phyloP scores from a whole-genome alignment of 495 filamentous ascomycete species.

The Baudoinia panamericana region DNA sequence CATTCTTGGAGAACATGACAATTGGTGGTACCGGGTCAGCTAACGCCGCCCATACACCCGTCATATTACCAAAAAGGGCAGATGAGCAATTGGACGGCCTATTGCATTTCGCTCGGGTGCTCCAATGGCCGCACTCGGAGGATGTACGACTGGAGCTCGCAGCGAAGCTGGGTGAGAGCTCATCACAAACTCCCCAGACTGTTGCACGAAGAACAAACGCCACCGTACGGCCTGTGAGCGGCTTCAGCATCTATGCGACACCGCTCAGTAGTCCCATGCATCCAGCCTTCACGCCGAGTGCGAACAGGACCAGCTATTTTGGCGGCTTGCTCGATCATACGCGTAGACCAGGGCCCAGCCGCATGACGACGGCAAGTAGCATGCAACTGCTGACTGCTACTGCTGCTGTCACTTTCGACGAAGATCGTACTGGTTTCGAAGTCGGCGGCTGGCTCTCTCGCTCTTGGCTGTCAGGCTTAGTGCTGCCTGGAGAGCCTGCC shows the following conservation, averaged over 20 bases:
- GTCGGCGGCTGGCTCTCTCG: constrained; percentile 66
- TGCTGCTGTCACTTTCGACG: background rate
- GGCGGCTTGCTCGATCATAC: too few relatives aligned
- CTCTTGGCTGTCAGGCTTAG: constrained; percentile 63
- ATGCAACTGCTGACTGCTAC: constrained; percentile 9
- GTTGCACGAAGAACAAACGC: too few relatives aligned
- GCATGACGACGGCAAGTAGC: constrained; percentile 14
- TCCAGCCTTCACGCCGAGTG: constrained; percentile 5
- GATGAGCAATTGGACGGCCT: constrained; percentile 39
- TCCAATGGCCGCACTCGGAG: constrained; percentile 38
- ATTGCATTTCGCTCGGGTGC: constrained; percentile 36
- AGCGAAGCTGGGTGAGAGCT: constrained; percentile 36
- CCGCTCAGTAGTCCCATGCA: constrained; percentile 23
- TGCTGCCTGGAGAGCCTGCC: constrained; percentile 62
- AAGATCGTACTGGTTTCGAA: constrained; percentile 25
- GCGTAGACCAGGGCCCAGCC: constrained; percentile 13
- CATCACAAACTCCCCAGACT: too few relatives aligned
- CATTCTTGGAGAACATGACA: constrained; percentile 61
- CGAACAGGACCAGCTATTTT: constrained; percentile 23
- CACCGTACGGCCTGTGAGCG: constrained; percentile 18
- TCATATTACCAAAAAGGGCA: constrained; percentile 19
- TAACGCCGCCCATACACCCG: background rate
- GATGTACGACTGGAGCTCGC: constrained; percentile 34
- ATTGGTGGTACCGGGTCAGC: too few relatives aligned
- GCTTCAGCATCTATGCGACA: constrained; percentile 27